Evolutionary conservation across 2,329 filamentous ascomycete genomes (phyloP), one percentile per base, ranked within the genome.

Genomic region (Paraphoma chrysanthemicola): DNA sequence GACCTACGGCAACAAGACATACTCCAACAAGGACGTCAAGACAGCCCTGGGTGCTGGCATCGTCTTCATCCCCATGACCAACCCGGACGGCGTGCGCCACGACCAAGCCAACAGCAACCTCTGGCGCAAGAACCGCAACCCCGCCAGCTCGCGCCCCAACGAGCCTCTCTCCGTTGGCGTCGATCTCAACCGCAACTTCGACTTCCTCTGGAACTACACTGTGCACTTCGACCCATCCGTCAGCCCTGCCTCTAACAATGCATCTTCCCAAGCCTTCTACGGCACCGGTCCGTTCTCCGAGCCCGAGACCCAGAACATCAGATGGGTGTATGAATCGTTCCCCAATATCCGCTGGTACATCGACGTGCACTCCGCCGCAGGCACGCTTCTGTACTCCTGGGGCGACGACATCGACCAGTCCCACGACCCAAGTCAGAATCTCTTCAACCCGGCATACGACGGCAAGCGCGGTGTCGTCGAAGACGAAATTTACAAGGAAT

Each of bases 341-440:
- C 70, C 76, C 49, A 79, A 80, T 43, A 73, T 87, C 46, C 77
- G 80, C 28, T 87, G 84, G 83, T 86, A 84, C 66, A 74, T 86
- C 42, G 85, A 88, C 59, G 74, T 87, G 33, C 85, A 88, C 77
- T 86, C 84, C 4, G 83, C 78, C 44, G 78, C 79, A 1, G 83
- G 82, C 7, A 77, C 80, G 7, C 72, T 87, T n/a, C 73, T 87
- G 10, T 86, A 86, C 68, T 80, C 77, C 41, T 87, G 85, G 85
- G 85, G 85, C 29, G 82, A 84, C 65, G 84, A 87, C 62, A 75
- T 81, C 51, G 76, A 82, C 58, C 85, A 87, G 68, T 74, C 74
- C 38, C 73, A 69, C 1, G 77, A 81, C 42, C 69, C 80, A 0
- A 68, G 63, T 56, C 82, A 83, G 75, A 86, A 79, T 71, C 83